Evolutionary conservation across 2,329 filamentous ascomycete genomes (phyloP).

Genomic region (Alternaria longipes): DNA sequence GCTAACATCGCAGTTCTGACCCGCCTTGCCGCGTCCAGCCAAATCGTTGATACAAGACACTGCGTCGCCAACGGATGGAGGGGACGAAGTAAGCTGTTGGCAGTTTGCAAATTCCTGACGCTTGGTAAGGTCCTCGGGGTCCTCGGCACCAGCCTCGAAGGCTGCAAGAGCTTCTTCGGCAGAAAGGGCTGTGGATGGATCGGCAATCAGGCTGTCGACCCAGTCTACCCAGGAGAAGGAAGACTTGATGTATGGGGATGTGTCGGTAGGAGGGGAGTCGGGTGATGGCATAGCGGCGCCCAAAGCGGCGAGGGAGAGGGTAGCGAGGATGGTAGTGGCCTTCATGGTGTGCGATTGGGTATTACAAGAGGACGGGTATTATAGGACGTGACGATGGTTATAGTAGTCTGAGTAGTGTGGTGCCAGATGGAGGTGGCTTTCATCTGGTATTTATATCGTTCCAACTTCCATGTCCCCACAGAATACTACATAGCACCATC

Average conservation of each 20-base stretch:
- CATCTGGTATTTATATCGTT: neutral
- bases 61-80: neutral
- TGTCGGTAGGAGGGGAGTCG: neutral
- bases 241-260: neutral
- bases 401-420: neutral
- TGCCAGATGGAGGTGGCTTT: neutral
- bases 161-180: conserved; percentile 3
- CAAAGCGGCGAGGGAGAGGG: conserved; percentile 5
- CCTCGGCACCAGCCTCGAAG: neutral
- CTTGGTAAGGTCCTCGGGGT: neutral
- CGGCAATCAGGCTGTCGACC: conserved; percentile 11
- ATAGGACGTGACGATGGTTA: neutral
- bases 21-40: neutral
- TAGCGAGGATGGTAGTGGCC: neutral
- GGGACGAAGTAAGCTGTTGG: neutral
- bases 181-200: conserved; percentile 3
- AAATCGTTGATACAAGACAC: neutral
- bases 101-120: neutral
- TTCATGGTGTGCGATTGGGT: neutral
- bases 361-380: neutral
- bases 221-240: conserved; percentile 12
- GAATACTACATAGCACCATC: neutral
- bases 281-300: neutral
- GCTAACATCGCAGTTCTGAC: neutral
- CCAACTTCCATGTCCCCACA: neutral